These are phyloP conservation scores for Cyathus striatus DNA, from an alignment of 768 basidiomycete genomes.

Conservation along the genomic window DNA sequence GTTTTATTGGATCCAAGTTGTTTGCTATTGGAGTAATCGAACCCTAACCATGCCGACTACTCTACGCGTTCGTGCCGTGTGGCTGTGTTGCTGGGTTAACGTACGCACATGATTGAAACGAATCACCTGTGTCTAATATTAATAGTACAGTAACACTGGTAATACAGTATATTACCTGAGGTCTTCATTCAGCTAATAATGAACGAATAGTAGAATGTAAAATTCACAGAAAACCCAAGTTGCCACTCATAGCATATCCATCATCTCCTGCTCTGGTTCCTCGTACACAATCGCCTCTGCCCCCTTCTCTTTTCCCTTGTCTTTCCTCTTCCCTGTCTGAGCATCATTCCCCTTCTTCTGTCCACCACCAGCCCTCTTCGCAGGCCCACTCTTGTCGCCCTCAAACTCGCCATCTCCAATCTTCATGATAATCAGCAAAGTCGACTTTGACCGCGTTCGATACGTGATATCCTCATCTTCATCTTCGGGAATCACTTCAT, in stretches of 20 bases:
- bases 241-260: constrained; percentile 22
- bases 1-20: no score
- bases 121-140: no score
- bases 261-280: constrained; percentile 39
- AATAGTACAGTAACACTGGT: no score
- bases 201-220: no score
- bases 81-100: no score
- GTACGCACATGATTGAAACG: no score
- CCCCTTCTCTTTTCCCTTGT: background rate
- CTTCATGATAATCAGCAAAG: constrained; percentile 52
- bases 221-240: background rate
- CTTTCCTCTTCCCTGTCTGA: no score
- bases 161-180: no score
- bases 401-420: constrained; percentile 61
- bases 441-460: constrained; percentile 67
- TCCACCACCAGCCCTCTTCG: constrained; percentile 10
- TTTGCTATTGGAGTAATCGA: no score
- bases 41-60: no score
- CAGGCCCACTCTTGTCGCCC: constrained; percentile 22
- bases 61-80: no score
- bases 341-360: constrained; percentile 3
- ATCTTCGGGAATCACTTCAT: constrained; percentile 75
- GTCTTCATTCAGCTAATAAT: no score
- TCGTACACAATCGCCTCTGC: constrained; percentile 26
- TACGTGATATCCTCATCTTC: constrained; percentile 67